Evolutionary conservation across 2,329 filamentous ascomycete genomes (phyloP).

Genomic region (Stemphylium vesicarium): DNA sequence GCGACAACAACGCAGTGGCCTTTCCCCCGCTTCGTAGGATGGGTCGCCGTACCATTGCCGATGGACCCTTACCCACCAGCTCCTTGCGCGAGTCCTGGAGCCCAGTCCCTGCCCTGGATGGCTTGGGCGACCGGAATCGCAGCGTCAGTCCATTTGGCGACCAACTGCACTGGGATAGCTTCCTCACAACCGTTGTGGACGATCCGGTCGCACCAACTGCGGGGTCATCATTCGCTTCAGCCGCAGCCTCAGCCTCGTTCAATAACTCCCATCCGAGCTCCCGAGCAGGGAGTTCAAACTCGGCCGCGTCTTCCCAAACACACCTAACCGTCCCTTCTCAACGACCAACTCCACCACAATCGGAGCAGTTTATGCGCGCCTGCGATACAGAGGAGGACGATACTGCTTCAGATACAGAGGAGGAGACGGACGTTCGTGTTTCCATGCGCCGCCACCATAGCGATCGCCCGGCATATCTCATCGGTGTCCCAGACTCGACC

Average conservation of each 20-base stretch:
- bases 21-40: conserved; percentile 48
- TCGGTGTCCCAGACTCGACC: conserved; percentile 11
- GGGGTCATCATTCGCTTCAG: conserved; percentile 81
- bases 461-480: conserved; percentile 24
- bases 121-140: conserved; percentile 82
- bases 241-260: conserved; percentile 60
- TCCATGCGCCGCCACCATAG: conserved; percentile 25
- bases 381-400: conserved; percentile 57
- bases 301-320: conserved; percentile 45
- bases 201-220: conserved; percentile 81
- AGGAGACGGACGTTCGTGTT: conserved; percentile 47
- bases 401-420: conserved; percentile 58
- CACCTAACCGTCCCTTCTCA: conserved; percentile 48
- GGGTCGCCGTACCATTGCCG: conserved; percentile 46
- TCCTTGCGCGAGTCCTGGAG: conserved; percentile 49
- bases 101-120: conserved; percentile 61
- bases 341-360: conserved; percentile 29
- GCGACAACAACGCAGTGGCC: conserved; percentile 35
- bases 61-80: conserved; percentile 45
- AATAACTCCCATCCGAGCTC: conserved; percentile 46
- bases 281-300: conserved; percentile 56
- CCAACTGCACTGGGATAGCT: conserved; percentile 74
- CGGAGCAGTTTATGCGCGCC: conserved; percentile 58
- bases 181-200: conserved; percentile 79
- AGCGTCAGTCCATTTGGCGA: conserved; percentile 71